Percentiles rank a stretch among this genome's conserved stretches.
Conservation (phyloP, 2,329 filamentous ascomycete species). For the Hypocreales sp. region DNA sequence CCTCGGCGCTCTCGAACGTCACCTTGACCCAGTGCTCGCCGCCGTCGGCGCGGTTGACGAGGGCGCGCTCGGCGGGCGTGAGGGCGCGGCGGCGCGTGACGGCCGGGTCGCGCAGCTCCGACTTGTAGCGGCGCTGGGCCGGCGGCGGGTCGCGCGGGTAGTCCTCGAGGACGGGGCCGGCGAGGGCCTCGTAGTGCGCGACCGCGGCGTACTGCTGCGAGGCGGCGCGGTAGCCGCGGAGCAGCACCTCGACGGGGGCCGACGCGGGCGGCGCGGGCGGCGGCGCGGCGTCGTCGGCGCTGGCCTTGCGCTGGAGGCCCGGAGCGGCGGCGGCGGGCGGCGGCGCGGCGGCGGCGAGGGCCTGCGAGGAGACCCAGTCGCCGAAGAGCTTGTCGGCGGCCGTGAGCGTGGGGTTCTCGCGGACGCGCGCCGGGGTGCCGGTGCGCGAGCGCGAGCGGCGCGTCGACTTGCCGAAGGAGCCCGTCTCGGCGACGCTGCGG, state of each 20-base stretch:
- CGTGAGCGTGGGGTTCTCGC: constrained; percentile 45
- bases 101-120: constrained; percentile 57
- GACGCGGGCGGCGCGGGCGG: constrained; percentile 12
- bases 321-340: constrained; percentile 7
- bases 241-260: constrained; percentile 56
- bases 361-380: constrained; percentile 37
- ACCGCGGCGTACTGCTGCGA: constrained; percentile 73
- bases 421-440: constrained; percentile 35
- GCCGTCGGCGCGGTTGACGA: constrained; percentile 68
- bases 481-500: constrained; percentile 41
- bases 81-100: constrained; percentile 50
- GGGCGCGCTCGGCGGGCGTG: constrained; percentile 55
- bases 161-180: constrained; percentile 80
- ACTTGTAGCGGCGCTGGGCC: constrained; percentile 54
- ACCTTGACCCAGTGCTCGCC: constrained; percentile 88
- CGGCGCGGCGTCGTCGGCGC: constrained; percentile 20
- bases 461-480: constrained; percentile 53
- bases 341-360: constrained; percentile 12
- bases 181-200: constrained; percentile 74
- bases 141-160: constrained; percentile 75
- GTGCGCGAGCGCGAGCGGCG: constrained; percentile 46
- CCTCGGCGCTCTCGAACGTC: constrained; percentile 60
- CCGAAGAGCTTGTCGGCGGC: constrained; percentile 48
- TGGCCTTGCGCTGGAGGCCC: constrained; percentile 23
- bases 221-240: constrained; percentile 60